Percentiles rank a stretch among this genome's conserved stretches.
These are phyloP conservation scores for Aspergillus sp. DNA, from an alignment of 2,329 filamentous ascomycete species.

Conservation along the genomic window DNA sequence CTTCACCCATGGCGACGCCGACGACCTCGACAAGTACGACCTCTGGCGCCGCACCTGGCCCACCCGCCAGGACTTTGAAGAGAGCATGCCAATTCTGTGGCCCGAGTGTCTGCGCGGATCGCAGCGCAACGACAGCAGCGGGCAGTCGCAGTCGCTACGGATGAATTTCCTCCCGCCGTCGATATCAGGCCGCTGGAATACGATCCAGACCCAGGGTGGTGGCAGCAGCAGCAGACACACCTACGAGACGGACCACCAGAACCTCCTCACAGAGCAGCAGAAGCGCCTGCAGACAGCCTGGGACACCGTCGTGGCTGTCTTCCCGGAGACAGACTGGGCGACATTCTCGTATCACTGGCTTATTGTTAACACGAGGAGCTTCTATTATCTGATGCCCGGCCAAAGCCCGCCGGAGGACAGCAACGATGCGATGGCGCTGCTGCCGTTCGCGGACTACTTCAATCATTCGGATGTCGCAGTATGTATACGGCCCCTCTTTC, in stretches of 20 bases:
- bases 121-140: conserved; percentile 22
- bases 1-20: conserved; percentile 44
- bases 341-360: conserved; percentile 50
- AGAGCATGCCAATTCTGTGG: conserved; percentile 51
- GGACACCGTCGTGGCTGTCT: conserved; percentile 33
- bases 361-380: conserved; percentile 51
- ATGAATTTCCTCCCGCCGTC: conserved; percentile 24
- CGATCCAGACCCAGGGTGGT: conserved; percentile 13
- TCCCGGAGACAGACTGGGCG: conserved; percentile 35
- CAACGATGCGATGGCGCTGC: conserved; percentile 38
- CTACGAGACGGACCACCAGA: conserved; percentile 26
- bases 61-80: conserved; percentile 48
- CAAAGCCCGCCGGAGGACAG: conserved; percentile 26
- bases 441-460: conserved; percentile 40
- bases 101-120: conserved; percentile 29
- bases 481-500: conserved; percentile 10
- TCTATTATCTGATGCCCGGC: conserved; percentile 45
- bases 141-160: conserved; percentile 18
- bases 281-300: conserved; percentile 45
- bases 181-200: conserved; percentile 29
- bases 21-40: conserved; percentile 39
- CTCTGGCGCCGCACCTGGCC: conserved; percentile 63
- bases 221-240: conserved; percentile 15
- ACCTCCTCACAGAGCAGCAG: conserved; percentile 42
- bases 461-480: conserved; percentile 37